Evolutionary conservation across 306 rosid species (phyloP).

Genomic region (Macrotyloma uniflorum): DNA sequence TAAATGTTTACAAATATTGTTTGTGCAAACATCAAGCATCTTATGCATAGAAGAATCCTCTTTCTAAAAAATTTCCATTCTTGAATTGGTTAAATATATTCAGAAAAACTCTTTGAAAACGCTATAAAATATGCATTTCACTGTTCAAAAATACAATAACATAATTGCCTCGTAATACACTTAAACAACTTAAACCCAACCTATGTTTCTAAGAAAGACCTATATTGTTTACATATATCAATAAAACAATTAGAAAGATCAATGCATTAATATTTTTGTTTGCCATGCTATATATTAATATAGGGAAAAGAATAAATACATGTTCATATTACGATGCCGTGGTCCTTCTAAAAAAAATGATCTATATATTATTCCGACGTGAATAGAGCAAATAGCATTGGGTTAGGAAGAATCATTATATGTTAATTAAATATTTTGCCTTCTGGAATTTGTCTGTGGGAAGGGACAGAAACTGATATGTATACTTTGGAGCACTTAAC

Average conservation of each 20-base stretch:
- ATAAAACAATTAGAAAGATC: background rate
- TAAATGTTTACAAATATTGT: too few species aligned
- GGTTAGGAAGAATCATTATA: background rate
- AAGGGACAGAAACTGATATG: conserved; percentile 7
- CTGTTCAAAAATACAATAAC: background rate
- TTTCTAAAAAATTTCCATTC: too few species aligned
- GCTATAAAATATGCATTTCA: background rate
- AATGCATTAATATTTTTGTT: background rate
- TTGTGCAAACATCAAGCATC: background rate
- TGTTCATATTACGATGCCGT: background rate
- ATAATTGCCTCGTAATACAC: background rate
- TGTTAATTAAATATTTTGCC: background rate
- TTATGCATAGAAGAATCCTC: background rate
- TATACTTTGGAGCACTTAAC: background rate
- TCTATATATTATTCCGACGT: background rate
- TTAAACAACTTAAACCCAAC: background rate
- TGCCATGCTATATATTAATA: background rate
- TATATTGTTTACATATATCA: background rate
- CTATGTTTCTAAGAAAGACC: too few species aligned
- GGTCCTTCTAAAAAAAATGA: too few species aligned
- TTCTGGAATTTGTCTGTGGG: background rate
- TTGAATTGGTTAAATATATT: background rate
- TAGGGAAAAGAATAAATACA: background rate
- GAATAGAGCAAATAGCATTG: background rate
- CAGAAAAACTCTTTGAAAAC: background rate